Base-by-base conservation (phyloP, 2,329 filamentous ascomycete genomes). In the Aureobasidium mangrovei region DNA sequence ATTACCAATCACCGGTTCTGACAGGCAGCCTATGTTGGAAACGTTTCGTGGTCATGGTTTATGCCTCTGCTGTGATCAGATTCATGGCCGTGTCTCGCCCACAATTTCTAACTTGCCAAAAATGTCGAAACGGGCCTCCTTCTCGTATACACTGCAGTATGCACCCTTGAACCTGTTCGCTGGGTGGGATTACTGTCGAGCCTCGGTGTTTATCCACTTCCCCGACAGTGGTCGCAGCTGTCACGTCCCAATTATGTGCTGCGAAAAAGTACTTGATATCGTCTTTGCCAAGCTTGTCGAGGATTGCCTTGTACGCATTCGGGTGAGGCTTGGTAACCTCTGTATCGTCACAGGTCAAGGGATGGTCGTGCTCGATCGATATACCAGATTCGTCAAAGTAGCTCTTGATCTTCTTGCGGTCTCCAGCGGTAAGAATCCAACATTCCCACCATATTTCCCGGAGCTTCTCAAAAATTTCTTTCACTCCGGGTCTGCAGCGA, bases 221-320 rank as follows among this genome's bases (percentile, higher is more conserved):
- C 58, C 77, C 77, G n/a, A 70, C 71, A 54, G 68, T 70, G 43
- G 69, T 70, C 7, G 79, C 78, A 3, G 77, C 76, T 9, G 72
- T 70, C 1, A 78, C 77, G 67, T 82, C 79, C 79, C 79, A 81
- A 71, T 77, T 76, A 64, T 82, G 79, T 18, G 79, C 79, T 0
- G 77, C 78, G 62, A 80, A 81, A 77, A 77, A 81, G 41, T 70
- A 71, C 57, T 64, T 56, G 43, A 73, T 61, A 4, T 59, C 66
- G 0, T 54, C 41, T 10, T 51, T 26, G 18, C 26, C 69, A 53
- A 80, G 71, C 51, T 62, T 64, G 18, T 70, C 68, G 32, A 76
- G 62, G 4, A 76, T 63, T 1, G 70, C 67, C 57, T 64, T 60
- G 59, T 81, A 81, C 0, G 75, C 72, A 28, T 62, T 69, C 3